Conservation (phyloP, 139 green algal genomes). For the Axilococcus clingmanii region DNA sequence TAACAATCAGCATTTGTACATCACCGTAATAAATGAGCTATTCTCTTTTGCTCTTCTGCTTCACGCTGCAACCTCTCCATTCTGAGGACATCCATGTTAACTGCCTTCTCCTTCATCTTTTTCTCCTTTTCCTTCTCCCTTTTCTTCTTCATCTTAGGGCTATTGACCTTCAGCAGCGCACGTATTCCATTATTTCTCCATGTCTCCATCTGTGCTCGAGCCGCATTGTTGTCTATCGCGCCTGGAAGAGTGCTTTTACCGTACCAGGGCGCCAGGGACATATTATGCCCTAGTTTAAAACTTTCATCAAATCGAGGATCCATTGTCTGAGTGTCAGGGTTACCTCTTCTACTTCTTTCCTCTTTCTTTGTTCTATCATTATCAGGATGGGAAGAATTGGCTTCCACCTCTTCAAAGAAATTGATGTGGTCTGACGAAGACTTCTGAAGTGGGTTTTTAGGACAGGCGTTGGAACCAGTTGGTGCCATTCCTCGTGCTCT, state of each 20-base stretch:
- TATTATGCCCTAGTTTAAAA: slow-evolving; percentile 49
- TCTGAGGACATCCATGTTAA: slow-evolving; percentile 20
- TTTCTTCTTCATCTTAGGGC: slow-evolving; percentile 15
- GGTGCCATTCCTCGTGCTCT: too few relatives aligned
- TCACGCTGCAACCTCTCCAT: slow-evolving; percentile 46
- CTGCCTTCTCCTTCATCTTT: slow-evolving; percentile 2
- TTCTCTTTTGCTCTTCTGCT: slow-evolving; percentile 22
- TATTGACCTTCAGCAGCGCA: slow-evolving; percentile 1
- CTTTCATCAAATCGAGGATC: slow-evolving; percentile 72
- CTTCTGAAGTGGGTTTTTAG: too few relatives aligned
- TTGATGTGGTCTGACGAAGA: slow-evolving; percentile 47
- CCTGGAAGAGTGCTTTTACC: not conserved
- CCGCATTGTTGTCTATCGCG: not conserved
- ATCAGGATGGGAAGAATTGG: not conserved
- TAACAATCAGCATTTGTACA: slow-evolving; percentile 1
- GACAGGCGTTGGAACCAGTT: too few relatives aligned
- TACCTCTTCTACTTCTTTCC: slow-evolving; percentile 36
- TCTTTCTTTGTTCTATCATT: slow-evolving; percentile 11
- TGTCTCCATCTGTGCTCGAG: not conserved
- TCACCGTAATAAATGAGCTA: slow-evolving; percentile 5
- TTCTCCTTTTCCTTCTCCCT: not conserved
- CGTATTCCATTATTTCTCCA: slow-evolving; percentile 1
- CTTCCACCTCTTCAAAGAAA: slow-evolving; percentile 33
- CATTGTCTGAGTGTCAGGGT: slow-evolving; percentile 56
- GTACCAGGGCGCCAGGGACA: slow-evolving; percentile 9